Conservation (phyloP, 257 asterid species). For the Pogostemon cablin region DNA sequence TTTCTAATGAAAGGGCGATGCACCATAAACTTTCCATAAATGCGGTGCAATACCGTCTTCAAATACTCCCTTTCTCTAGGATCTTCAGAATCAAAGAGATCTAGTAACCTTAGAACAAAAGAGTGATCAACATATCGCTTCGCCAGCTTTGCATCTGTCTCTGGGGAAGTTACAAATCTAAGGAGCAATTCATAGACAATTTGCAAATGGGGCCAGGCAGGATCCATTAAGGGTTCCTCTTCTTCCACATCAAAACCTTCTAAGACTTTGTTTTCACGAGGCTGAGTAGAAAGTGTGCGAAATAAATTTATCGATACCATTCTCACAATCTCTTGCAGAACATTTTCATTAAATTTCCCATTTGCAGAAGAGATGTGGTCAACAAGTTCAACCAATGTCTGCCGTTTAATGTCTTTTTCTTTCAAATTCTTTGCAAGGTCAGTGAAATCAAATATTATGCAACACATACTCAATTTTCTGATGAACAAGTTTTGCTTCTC, state of each 20-base stretch:
- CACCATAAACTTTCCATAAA: constrained; percentile 95
- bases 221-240: constrained; percentile 89
- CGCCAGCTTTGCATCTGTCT: constrained; percentile 89
- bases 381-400: constrained; percentile 83
- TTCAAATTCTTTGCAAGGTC: constrained; percentile 78
- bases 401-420: constrained; percentile 86
- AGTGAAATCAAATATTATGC: constrained; percentile 72
- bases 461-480: constrained; percentile 71
- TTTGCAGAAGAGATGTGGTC: constrained; percentile 71
- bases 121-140: constrained; percentile 88
- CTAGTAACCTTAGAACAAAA: constrained; percentile 69
- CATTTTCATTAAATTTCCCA: constrained; percentile 68
- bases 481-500: constrained; percentile 79
- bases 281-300: constrained; percentile 61
- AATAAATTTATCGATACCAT: constrained; percentile 79
- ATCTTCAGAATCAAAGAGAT: constrained; percentile 92
- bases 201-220: constrained; percentile 92
- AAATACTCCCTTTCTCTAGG: constrained; percentile 95
- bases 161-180: constrained; percentile 81
- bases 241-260: constrained; percentile 85
- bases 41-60: constrained; percentile 85
- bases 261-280: constrained; percentile 67
- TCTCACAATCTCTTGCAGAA: constrained; percentile 64
- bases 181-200: constrained; percentile 83
- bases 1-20: constrained; percentile 92